These are phyloP conservation scores for Prunella vulgaris DNA, from an alignment of 257 asterid species.

Conservation along the genomic window DNA sequence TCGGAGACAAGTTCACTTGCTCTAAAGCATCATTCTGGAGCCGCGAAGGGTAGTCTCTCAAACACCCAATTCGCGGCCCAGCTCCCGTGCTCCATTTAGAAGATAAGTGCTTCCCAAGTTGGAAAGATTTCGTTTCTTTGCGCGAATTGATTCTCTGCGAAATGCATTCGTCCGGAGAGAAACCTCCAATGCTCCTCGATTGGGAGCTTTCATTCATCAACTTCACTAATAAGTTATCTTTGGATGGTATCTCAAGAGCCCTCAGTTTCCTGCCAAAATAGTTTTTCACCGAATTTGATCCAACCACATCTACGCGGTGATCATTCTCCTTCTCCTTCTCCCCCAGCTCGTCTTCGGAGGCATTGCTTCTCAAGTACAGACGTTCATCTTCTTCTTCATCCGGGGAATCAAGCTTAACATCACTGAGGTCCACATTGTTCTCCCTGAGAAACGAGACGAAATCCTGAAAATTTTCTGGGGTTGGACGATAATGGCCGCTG, in stretches of 20 bases:
- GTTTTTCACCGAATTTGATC: constrained; percentile 12
- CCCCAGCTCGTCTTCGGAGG: constrained; percentile 33
- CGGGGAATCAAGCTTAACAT: constrained; percentile 38
- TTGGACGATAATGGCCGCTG: constrained; percentile 65
- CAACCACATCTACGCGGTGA: constrained; percentile 3
- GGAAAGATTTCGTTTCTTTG: constrained; percentile 34
- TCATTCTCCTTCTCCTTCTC: background rate
- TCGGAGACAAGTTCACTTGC: constrained; percentile 31
- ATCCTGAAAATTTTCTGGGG: constrained; percentile 56
- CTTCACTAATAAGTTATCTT: constrained; percentile 19
- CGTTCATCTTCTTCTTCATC: constrained; percentile 37
- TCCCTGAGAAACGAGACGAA: constrained; percentile 52
- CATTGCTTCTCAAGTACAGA: constrained; percentile 31
- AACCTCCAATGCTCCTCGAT: background rate
- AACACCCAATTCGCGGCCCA: constrained; percentile 38
- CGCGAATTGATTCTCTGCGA: constrained; percentile 31
- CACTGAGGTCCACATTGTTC: constrained; percentile 40
- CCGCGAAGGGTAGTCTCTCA: constrained; percentile 39
- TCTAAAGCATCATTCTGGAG: constrained; percentile 44
- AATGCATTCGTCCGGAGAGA: constrained; percentile 24
- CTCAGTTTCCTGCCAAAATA: constrained; percentile 25
- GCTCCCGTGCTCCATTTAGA: constrained; percentile 45
- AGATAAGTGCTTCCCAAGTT: constrained; percentile 36
- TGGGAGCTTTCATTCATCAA: constrained; percentile 18
- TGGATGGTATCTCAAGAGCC: constrained; percentile 33